Base-by-base conservation (phyloP, 2,329 filamentous ascomycete genomes). In the Exophiala sp. region DNA sequence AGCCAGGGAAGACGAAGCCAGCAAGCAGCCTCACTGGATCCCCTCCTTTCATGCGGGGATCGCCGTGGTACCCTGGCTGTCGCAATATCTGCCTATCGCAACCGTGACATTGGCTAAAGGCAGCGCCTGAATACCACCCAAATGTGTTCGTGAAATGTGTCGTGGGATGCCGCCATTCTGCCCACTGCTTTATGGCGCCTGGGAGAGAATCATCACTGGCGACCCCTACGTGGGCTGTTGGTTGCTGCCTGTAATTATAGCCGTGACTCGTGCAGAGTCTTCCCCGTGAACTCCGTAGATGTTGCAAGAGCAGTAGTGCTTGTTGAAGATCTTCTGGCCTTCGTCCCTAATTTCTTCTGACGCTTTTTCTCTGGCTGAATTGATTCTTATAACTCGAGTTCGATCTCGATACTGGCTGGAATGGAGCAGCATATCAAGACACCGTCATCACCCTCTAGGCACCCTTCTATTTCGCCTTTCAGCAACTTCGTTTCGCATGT, bases 401-500 rank as follows among this genome's bases (percentile, higher is more conserved):
- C 59, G 20, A 61, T 38, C 35, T 61, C 59, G 3, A 48, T 32
- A 46, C 57, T 61, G 24, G 57, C 57, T 3, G 59, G 59, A 12
- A 42, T 41, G 34, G 59, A 61, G 40, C 53, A 57, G 47, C 59
- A 61, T 20, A 61, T 61, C 41, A 61, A 38, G 18, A 61, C 55
- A 11, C 54, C 55, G 24, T 56, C 47, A 38, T 61, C 59, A n/a
- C 59, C 57, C 16, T 61, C 59, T 12, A 56, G 33, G 18, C 53
- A 50, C 36, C 57, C 59, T 35, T 59, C 48, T 11, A 58, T 52
- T n/a, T 50, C 14, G 7, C 59, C 59, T 39, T 59, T 60, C 16
- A 61, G 24, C 20, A 61, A 49, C 51, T 55, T 59, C 11, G 54
- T 50, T 46, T 61, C 59, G 47, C 59, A 61, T 11, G 59, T 59